Base-by-base conservation (phyloP, 2,329 filamentous ascomycete species). In the Phialocephala subalpina region DNA sequence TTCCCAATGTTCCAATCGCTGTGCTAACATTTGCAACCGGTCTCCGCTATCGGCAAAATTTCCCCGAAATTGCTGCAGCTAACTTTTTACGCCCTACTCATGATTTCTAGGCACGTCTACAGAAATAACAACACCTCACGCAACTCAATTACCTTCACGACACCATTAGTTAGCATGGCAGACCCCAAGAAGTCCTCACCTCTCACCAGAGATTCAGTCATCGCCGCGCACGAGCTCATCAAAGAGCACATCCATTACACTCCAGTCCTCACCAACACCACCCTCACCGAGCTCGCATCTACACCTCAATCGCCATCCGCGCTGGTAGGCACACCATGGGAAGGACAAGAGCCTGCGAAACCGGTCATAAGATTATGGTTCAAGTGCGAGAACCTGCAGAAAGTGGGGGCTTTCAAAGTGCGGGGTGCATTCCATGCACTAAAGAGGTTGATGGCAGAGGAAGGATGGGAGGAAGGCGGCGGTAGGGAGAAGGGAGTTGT, bases 321-420 rank as follows among this genome's bases (percentile, higher is more conserved):
- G 4, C 81, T 91, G 0, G 73, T 78, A 53, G 85, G 83, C 16
- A 90, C 89, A 3, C 78, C 81, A 69, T 89, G 84, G 81, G 82
- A 85, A 71, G 85, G 84, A 6, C 80, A 83, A 45, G 75, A 76
- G n/a, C 84, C 89, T 0, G 87, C 91, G 0, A 81, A 77, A 3
- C 93, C 93, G 0, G 86, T 81, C 58, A 81, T 97, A 45, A 84
- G 88, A 14, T 83, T 98, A 60, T 96, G 92, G 82, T 97, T 98
- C 86, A 98, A 98, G 82, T 97, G 93, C 79, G 95, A 98, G 83
- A 97, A 97, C 78, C 82, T 93, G 65, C 96, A 98, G 82, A 88
- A 89, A 63, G 89, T 97, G 62, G 96, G 95, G 60, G 95, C 95
- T 0, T 98, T 98, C 83, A 98, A 98, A 81, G 91, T 89, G 18